phyloP scores from a whole-genome alignment of 2,329 filamentous ascomycete genomes.

The Dactylellina parvicollis region DNA sequence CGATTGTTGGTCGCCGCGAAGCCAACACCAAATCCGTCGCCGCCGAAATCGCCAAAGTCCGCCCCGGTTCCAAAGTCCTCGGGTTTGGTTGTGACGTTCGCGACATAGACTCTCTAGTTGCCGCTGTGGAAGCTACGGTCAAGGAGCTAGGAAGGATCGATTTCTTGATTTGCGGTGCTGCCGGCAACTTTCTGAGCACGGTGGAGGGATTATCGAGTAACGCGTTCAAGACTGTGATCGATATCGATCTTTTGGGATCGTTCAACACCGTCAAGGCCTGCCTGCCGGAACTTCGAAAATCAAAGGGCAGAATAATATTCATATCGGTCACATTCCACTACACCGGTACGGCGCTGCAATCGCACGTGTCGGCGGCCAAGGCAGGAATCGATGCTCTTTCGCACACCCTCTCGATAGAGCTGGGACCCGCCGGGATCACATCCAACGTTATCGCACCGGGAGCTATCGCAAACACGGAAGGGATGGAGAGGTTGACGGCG shows the following conservation, averaged over 20 bases:
- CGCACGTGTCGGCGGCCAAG: constrained; percentile 91
- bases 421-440: constrained; percentile 84
- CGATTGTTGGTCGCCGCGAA: constrained; percentile 88
- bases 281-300: constrained; percentile 78
- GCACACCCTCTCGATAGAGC: constrained; percentile 82
- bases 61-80: constrained; percentile 82
- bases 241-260: constrained; percentile 92
- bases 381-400: constrained; percentile 88
- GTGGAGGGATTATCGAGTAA: constrained; percentile 83
- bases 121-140: constrained; percentile 80
- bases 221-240: constrained; percentile 93
- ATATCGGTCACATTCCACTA: constrained; percentile 93
- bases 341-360: constrained; percentile 82
- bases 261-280: constrained; percentile 96
- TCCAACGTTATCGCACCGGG: constrained; percentile 91
- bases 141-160: constrained; percentile 88
- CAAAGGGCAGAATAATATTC: constrained; percentile 81
- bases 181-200: constrained; percentile 92
- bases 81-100: constrained; percentile 86
- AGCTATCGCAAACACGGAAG: constrained; percentile 85
- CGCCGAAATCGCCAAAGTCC: constrained; percentile 80
- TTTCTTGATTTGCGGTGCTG: constrained; percentile 92
- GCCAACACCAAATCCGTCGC: constrained; percentile 86
- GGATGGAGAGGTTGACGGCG: constrained; percentile 71
- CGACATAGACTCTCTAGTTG: constrained; percentile 73